Evolutionary conservation across 202 grass and related monocot genomes (phyloP).

Genomic region (Setaria viridis): DNA sequence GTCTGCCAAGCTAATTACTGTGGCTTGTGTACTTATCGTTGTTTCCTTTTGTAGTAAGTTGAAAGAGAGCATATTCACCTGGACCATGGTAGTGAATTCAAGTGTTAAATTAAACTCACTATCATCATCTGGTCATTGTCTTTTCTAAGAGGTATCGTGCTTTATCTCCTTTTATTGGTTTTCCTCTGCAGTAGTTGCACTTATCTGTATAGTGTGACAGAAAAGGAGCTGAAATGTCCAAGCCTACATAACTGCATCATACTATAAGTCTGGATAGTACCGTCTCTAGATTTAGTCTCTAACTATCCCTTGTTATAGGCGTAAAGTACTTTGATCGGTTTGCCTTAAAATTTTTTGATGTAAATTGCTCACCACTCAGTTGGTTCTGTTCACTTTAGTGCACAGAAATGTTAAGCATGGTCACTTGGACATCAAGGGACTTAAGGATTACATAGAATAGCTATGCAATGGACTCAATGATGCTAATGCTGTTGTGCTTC

Average conservation of each 20-base stretch:
- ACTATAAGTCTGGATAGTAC: background rate
- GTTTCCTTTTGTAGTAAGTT: slow-evolving; percentile 44
- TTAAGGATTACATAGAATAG: slow-evolving; percentile 19
- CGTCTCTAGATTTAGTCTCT: background rate
- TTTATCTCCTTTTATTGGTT: slow-evolving; percentile 13
- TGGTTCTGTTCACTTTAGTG: slow-evolving; percentile 16
- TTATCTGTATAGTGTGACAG: background rate
- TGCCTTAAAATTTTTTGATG: slow-evolving; percentile 13
- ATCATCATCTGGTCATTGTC: slow-evolving; percentile 17
- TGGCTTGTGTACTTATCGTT: background rate
- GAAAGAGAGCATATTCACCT: slow-evolving; percentile 28
- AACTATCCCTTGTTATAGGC: background rate
- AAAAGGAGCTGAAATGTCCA: slow-evolving; percentile 11
- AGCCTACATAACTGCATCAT: background rate
- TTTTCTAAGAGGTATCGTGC: background rate
- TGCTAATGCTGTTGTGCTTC: slow-evolving; percentile 35
- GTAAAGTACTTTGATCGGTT: background rate
- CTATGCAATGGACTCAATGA: slow-evolving; percentile 46
- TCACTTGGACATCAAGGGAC: slow-evolving; percentile 19
- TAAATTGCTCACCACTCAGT: slow-evolving; percentile 11
- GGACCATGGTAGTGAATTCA: background rate
- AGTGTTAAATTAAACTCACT: too few species aligned
- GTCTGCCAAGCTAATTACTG: slow-evolving; percentile 1
- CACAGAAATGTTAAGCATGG: slow-evolving; percentile 38
- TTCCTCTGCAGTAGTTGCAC: background rate